Percentiles rank a stretch among this genome's conserved stretches.
phyloP scores from a whole-genome alignment of 2,329 filamentous ascomycete genomes.

The Coniochaeta prunicola region DNA sequence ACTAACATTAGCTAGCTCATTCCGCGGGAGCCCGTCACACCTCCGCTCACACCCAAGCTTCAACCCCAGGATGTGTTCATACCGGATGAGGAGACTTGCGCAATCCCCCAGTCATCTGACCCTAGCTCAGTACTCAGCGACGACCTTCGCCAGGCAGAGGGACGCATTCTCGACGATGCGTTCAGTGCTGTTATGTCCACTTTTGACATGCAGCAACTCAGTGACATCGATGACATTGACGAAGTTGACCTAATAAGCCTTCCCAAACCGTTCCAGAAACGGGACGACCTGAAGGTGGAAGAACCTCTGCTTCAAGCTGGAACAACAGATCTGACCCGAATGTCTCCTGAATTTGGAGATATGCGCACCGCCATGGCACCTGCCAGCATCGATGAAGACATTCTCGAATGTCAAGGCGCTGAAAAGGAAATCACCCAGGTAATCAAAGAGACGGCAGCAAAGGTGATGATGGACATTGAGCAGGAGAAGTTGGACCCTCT shows the following conservation, averaged over 20 bases:
- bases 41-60: slow-evolving; percentile 14
- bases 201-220: neutral
- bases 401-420: neutral
- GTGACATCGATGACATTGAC: neutral
- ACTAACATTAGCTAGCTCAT: slow-evolving; percentile 5
- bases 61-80: slow-evolving; percentile 6
- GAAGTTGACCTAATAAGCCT: neutral
- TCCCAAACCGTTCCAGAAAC: neutral
- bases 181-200: slow-evolving; percentile 11
- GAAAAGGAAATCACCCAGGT: slow-evolving; percentile 10
- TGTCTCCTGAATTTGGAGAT: neutral
- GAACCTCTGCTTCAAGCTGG: neutral
- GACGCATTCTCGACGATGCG: slow-evolving; percentile 12
- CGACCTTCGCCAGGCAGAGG: slow-evolving; percentile 15
- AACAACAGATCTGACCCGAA: neutral
- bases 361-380: neutral
- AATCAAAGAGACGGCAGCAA: slow-evolving; percentile 10
- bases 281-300: neutral
- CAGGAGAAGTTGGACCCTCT: slow-evolving; percentile 20
- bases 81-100: slow-evolving; percentile 10
- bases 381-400: neutral
- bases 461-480: slow-evolving; percentile 14
- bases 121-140: slow-evolving; percentile 12
- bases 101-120: slow-evolving; percentile 14
- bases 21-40: slow-evolving; percentile 12